Conservation (phyloP, 768 basidiomycete species). For the Tremella fuciformis region DNA sequence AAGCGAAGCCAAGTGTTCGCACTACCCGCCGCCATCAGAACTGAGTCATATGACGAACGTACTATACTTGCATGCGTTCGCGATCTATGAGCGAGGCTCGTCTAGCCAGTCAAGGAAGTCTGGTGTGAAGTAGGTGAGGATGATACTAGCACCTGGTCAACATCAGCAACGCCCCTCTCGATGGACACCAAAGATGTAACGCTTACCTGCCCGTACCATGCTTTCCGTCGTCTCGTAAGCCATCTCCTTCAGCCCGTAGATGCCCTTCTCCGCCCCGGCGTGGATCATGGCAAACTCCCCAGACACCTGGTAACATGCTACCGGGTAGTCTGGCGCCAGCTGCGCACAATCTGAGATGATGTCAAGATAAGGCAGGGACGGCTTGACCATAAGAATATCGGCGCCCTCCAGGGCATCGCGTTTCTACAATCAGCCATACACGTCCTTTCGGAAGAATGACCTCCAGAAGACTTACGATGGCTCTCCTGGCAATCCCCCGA, state of each 20-base stretch:
- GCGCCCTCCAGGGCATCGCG: conserved; percentile 88
- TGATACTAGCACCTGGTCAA: conserved; percentile 72
- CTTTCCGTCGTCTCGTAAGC: conserved; percentile 89
- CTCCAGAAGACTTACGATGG: conserved; percentile 72
- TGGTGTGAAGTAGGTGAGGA: conserved; percentile 94
- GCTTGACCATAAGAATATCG: conserved; percentile 99
- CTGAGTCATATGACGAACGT: neutral
- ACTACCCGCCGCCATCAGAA: too few relatives aligned
- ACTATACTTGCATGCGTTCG: neutral
- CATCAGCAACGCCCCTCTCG: neutral
- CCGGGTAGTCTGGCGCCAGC: conserved; percentile 77
- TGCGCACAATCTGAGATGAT: conserved; percentile 83
- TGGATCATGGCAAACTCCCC: conserved; percentile 98
- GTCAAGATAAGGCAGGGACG: conserved; percentile 91
- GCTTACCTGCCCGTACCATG: conserved; percentile 84
- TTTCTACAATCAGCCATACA: conserved; percentile 57
- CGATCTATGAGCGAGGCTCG: conserved; percentile 23
- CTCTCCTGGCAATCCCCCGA: conserved; percentile 84
- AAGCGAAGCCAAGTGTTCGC: too few relatives aligned
- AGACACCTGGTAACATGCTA: conserved; percentile 92
- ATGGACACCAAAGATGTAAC: neutral
- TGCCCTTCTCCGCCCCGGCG: conserved; percentile 86
- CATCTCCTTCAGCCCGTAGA: conserved; percentile 89
- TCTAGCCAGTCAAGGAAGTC: conserved; percentile 72
- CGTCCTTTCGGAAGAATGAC: conserved; percentile 7